Percentiles rank a stretch among this genome's conserved stretches.
Conservation (phyloP, 2,329 filamentous ascomycete genomes). For the Penicillium sp. region DNA sequence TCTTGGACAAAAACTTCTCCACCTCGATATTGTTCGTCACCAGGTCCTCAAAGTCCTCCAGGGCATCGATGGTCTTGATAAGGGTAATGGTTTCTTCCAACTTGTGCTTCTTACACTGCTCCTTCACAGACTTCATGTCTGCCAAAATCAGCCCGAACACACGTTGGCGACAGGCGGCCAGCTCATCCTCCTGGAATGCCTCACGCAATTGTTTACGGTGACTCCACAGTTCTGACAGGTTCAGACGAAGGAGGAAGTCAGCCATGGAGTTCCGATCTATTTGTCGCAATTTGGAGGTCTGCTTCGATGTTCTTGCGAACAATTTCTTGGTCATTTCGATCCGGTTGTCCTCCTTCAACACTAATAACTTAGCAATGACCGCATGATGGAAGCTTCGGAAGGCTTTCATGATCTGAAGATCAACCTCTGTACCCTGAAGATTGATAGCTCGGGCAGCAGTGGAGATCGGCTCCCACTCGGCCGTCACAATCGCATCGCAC, state of each 20-base stretch:
- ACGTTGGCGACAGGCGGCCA: slow-evolving; percentile 32
- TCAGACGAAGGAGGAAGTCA: slow-evolving; percentile 36
- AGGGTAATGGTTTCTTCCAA: slow-evolving; percentile 34
- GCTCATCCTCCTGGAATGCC: slow-evolving; percentile 29
- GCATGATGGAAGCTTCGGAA: slow-evolving; percentile 38
- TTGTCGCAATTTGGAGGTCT: slow-evolving; percentile 30
- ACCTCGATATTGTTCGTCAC: slow-evolving; percentile 33
- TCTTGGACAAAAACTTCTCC: slow-evolving; percentile 35
- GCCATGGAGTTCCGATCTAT: slow-evolving; percentile 36
- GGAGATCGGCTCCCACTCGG: slow-evolving; percentile 38
- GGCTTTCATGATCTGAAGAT: slow-evolving; percentile 37
- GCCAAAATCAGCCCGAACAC: slow-evolving; percentile 34
- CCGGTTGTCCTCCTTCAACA: slow-evolving; percentile 35
- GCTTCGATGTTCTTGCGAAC: slow-evolving; percentile 30
- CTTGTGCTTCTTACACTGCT: slow-evolving; percentile 35
- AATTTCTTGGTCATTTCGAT: slow-evolving; percentile 35
- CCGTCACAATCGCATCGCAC: slow-evolving; percentile 35
- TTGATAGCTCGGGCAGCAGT: slow-evolving; percentile 35
- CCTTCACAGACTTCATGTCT: slow-evolving; percentile 36
- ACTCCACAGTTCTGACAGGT: slow-evolving; percentile 34
- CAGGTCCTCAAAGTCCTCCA: slow-evolving; percentile 42
- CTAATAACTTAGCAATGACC: slow-evolving; percentile 35
- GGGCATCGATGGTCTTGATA: slow-evolving; percentile 37
- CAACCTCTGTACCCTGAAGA: slow-evolving; percentile 30
- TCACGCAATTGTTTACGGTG: slow-evolving; percentile 31